Percentiles rank a stretch among this genome's conserved stretches.
phyloP scores from a whole-genome alignment of 768 basidiomycete genomes.

The Nevesoporus exiguus region DNA sequence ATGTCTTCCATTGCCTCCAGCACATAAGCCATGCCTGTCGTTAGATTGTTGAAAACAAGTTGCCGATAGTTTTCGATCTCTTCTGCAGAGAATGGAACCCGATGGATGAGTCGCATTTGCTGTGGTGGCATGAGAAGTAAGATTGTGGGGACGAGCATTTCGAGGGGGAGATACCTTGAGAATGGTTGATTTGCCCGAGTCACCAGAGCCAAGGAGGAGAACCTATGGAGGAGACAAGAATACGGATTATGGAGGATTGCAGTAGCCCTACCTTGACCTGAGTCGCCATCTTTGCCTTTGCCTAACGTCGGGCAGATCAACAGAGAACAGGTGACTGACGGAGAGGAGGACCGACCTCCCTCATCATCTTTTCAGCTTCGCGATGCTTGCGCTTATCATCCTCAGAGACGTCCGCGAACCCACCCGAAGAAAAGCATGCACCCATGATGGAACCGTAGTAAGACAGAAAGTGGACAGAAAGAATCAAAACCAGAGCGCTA shows the following conservation, averaged over 20 bases:
- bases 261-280: constrained; percentile 71
- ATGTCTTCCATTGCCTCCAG: constrained; percentile 90
- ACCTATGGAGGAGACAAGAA: constrained; percentile 44
- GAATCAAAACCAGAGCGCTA: constrained; percentile 10
- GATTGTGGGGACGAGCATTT: not conserved
- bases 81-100: constrained; percentile 71
- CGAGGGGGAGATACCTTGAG: constrained; percentile 60
- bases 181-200: constrained; percentile 91
- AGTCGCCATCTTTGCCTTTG: constrained; percentile 62
- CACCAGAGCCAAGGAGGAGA: constrained; percentile 87
- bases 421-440: constrained; percentile 66
- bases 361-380: constrained; percentile 75
- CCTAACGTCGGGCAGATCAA: constrained; percentile 39
- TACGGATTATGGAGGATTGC: not conserved
- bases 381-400: constrained; percentile 62
- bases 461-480: constrained; percentile 7
- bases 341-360: constrained; percentile 50
- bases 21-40: constrained; percentile 76
- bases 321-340: not conserved
- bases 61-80: constrained; percentile 91
- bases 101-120: constrained; percentile 98
- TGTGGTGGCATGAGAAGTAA: constrained; percentile 28
- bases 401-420: constrained; percentile 58
- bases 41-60: constrained; percentile 89
- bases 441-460: constrained; percentile 51